phyloP scores from a whole-genome alignment of 495 filamentous ascomycete species.

The Aspergillus carlsbadensis region DNA sequence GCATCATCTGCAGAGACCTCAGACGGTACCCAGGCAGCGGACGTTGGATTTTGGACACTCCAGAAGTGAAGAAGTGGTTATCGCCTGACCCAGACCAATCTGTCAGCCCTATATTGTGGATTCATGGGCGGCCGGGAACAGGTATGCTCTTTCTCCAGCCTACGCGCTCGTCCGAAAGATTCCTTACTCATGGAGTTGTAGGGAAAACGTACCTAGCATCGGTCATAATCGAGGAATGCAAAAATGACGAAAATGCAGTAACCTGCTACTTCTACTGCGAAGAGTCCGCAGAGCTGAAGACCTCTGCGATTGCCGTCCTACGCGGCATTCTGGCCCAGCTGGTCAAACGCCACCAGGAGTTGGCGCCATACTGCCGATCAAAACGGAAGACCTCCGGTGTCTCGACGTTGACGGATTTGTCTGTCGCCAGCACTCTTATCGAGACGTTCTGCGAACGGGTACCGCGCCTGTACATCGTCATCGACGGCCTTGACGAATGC shows the following conservation, averaged over 20 bases:
- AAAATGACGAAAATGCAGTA: background rate
- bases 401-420: background rate
- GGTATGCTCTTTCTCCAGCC: background rate
- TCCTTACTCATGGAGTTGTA: too few relatives aligned
- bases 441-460: conserved; percentile 6
- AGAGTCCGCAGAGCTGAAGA: background rate
- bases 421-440: background rate
- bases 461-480: background rate
- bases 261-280: conserved; percentile 14
- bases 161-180: background rate
- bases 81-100: conserved; percentile 1
- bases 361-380: conserved; percentile 6
- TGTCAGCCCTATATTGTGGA: conserved; percentile 3
- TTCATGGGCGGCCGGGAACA: conserved; percentile 10
- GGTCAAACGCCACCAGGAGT: background rate
- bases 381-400: conserved; percentile 1
- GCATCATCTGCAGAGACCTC: conserved; percentile 2
- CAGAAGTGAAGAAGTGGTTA: conserved; percentile 6
- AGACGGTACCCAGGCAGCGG: background rate
- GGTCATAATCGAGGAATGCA: conserved; percentile 4
- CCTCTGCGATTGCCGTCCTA: conserved; percentile 1
- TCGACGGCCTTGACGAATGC: conserved; percentile 11
- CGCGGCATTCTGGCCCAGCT: conserved; percentile 9
- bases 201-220: conserved; percentile 10
- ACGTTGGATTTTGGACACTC: conserved; percentile 2